Percentiles rank a stretch among this genome's conserved stretches.
Evolutionary conservation across 164 flowering plant species (phyloP).

Genomic region (Malania oleifera): DNA sequence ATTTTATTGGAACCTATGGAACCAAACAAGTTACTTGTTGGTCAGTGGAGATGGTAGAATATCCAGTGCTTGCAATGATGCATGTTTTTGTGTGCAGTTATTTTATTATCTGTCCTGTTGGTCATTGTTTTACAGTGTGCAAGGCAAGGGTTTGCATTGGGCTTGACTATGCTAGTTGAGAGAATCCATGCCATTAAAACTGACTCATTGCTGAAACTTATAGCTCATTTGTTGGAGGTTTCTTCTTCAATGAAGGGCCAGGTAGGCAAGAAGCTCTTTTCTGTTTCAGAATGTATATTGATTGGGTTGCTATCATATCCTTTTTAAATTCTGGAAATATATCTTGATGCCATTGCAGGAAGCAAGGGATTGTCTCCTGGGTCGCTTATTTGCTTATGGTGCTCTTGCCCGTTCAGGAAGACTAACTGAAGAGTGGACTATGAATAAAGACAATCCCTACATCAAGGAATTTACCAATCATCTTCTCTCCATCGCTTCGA

Average conservation of each 20-base stretch:
- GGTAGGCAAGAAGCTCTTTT: slow-evolving; percentile 34
- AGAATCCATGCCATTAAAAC: slow-evolving; percentile 45
- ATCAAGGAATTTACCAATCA: slow-evolving; percentile 56
- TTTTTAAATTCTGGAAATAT: not conserved
- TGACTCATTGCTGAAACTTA: slow-evolving; percentile 66
- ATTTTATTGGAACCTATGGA: too few relatives aligned
- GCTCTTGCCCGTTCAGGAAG: slow-evolving; percentile 83
- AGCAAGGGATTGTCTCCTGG: slow-evolving; percentile 72
- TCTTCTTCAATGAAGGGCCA: slow-evolving; percentile 97
- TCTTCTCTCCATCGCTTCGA: slow-evolving; percentile 62
- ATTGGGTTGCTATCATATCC: not conserved
- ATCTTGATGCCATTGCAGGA: slow-evolving; percentile 51
- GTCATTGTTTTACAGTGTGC: slow-evolving; percentile 94
- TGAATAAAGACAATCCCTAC: slow-evolving; percentile 39
- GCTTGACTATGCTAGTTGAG: slow-evolving; percentile 51
- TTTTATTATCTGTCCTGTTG: slow-evolving; percentile 8
- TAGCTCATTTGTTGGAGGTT: slow-evolving; percentile 58
- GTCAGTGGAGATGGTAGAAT: too few relatives aligned
- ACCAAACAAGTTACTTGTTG: too few relatives aligned
- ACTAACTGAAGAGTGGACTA: slow-evolving; percentile 50
- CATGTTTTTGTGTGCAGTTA: too few relatives aligned
- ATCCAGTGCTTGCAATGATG: too few relatives aligned
- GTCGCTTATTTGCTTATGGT: slow-evolving; percentile 93
- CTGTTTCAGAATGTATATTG: not conserved
- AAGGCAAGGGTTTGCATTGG: slow-evolving; percentile 93